Conservation (phyloP, 106 monocot genomes). For the Dactylorhiza incarnata region DNA sequence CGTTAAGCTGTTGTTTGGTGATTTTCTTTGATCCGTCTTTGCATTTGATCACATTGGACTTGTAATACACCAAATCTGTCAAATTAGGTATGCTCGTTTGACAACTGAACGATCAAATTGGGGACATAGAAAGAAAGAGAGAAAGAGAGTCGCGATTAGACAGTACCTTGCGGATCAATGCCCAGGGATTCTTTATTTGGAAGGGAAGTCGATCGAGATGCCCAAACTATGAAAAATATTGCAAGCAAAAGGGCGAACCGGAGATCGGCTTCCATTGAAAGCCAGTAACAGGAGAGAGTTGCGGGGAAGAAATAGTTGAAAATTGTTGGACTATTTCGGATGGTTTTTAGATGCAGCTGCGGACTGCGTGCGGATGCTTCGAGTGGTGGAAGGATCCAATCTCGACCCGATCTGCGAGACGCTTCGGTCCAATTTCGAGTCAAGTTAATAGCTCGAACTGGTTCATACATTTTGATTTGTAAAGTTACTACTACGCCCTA, state of each 20-base stretch:
- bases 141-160: not conserved
- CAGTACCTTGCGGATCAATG: constrained; percentile 9
- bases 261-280: not conserved
- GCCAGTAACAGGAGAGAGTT: not conserved
- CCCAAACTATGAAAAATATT: not conserved
- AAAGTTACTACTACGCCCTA: no score
- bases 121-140: not conserved
- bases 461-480: no score
- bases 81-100: not conserved
- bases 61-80: constrained; percentile 39
- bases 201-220: not conserved
- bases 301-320: not conserved
- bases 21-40: constrained; percentile 94
- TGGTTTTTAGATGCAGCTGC: no score
- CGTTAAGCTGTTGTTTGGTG: constrained; percentile 72
- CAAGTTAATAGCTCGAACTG: no score
- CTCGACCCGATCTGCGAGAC: no score
- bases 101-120: not conserved
- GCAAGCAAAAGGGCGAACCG: not conserved
- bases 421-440: no score
- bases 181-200: constrained; percentile 6
- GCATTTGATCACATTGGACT: constrained; percentile 69
- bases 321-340: no score
- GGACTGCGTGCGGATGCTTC: no score
- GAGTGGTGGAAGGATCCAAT: no score